Evolutionary conservation across 2,329 filamentous ascomycete genomes (phyloP).

Genomic region (Sporothrix euskadiensis): DNA sequence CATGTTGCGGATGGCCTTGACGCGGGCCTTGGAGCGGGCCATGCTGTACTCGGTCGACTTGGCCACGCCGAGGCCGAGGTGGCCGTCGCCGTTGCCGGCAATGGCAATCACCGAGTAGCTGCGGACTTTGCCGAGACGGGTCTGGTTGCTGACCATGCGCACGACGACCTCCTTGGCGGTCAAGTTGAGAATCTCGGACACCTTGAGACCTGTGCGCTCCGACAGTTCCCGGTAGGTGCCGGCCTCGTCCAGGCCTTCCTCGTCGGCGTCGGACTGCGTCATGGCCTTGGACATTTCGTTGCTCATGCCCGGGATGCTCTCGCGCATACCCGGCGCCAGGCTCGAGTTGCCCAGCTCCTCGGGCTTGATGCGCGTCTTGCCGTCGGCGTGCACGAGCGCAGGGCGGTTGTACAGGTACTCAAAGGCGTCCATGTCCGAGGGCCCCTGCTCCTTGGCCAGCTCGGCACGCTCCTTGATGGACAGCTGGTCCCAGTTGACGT

Average conservation of each 20-base stretch:
- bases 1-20: conserved; percentile 88
- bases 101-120: conserved; percentile 75
- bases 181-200: conserved; percentile 56
- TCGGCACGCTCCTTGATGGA: conserved; percentile 34
- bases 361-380: conserved; percentile 24
- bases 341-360: conserved; percentile 44
- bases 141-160: conserved; percentile 85
- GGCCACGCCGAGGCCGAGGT: conserved; percentile 84
- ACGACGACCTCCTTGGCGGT: conserved; percentile 70
- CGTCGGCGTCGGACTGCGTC: conserved; percentile 45
- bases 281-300: conserved; percentile 50
- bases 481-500: conserved; percentile 34
- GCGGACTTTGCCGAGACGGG: conserved; percentile 88
- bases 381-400: conserved; percentile 40
- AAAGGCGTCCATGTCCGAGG: conserved; percentile 38
- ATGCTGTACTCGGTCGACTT: conserved; percentile 76
- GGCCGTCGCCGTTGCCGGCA: conserved; percentile 82
- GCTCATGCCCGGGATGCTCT: conserved; percentile 54
- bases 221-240: conserved; percentile 56
- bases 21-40: conserved; percentile 69
- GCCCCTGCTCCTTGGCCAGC: conserved; percentile 38
- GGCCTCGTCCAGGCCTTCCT: conserved; percentile 52
- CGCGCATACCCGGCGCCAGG: conserved; percentile 52
- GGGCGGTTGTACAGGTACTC: conserved; percentile 43
- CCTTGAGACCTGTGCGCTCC: conserved; percentile 55